Percentiles rank a stretch among this genome's conserved stretches.
phyloP scores from a whole-genome alignment of 225 moss, liverwort and hornwort species.

The Bryum argenteum region DNA sequence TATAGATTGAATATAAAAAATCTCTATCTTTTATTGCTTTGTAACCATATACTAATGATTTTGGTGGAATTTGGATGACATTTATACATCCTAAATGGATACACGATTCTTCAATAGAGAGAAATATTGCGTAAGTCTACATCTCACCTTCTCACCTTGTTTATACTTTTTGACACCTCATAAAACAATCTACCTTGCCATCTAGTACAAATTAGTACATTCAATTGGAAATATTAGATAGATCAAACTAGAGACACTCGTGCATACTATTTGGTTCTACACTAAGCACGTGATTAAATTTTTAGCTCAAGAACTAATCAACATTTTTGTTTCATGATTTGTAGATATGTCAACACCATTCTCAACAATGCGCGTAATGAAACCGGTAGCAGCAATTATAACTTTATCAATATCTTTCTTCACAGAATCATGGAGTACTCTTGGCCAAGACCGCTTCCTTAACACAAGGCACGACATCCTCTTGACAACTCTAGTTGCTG shows the following conservation, averaged over 20 bases:
- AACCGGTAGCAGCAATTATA: constrained; percentile 51
- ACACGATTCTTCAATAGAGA: constrained; percentile 38
- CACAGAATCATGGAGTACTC: constrained; percentile 51
- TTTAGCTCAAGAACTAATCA: constrained; percentile 15
- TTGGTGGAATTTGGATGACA: constrained; percentile 21
- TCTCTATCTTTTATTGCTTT: not conserved
- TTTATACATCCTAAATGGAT: constrained; percentile 17
- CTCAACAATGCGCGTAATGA: constrained; percentile 61
- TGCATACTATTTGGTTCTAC: too few relatives aligned
- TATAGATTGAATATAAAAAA: not conserved
- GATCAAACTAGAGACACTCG: too few relatives aligned
- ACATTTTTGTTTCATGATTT: constrained; percentile 20
- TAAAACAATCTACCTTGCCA: not conserved
- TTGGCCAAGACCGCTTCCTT: constrained; percentile 39
- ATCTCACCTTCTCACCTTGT: constrained; percentile 1
- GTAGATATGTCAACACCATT: constrained; percentile 57
- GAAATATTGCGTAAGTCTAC: constrained; percentile 52
- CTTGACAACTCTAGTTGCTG: constrained; percentile 38
- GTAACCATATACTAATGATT: constrained; percentile 6
- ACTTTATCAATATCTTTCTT: constrained; percentile 48
- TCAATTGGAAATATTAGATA: too few relatives aligned
- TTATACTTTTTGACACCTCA: not conserved
- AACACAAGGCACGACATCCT: constrained; percentile 46
- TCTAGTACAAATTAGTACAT: too few relatives aligned
- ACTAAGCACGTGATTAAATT: not conserved